Base-by-base conservation (phyloP, 2,329 filamentous ascomycete genomes). In the Microdochium nivale region DNA sequence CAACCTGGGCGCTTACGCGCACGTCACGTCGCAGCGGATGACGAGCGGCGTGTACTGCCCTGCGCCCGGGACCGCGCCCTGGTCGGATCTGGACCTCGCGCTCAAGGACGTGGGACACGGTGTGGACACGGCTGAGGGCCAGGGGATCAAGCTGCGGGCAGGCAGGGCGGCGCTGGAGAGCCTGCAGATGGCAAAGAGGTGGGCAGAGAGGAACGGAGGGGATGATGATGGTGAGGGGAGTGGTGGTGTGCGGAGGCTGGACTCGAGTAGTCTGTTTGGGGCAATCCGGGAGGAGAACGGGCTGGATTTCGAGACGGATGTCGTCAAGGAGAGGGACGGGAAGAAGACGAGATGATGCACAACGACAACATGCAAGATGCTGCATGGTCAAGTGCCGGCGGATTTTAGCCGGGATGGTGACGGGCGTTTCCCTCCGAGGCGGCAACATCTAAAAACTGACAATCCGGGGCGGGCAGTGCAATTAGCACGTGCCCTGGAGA, bases 101-200 rank as follows among this genome's bases (percentile, higher is more conserved):
- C 66, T 79, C 8, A 78, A 80, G 53, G 77, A 80, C 56, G 75
- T 78, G 0, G 68, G 71, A 0, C 73, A 78, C 56, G 76, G 74
- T 0, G 67, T 79, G 13, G 61, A 61, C 5, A 67, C 70, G 25
- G 77, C 75, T 1, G 61, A 64, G 48, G 63, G 67, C 1, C 62
- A 60, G 0, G 74, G 72, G 0, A 56, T 70, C 23, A 64, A 56
- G 19, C 55, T 79, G 16, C 61, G 68, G 47, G 66, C 75, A 21
- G 74, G 66, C 0, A 69, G 76, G 51, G 58, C 74, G 24, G 73
- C 68, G 4, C 57, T 78, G 25, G 63, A 60, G 16, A 70, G 76
- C 54, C 58, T 78, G 40, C 56, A 63, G 25, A 66, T 73, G 52
- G 76, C 76, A 0, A 73, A 66, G 25, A 47, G 35, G 1, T 74